Evolutionary conservation across 2,329 filamentous ascomycete species (phyloP).

Genomic region (Fusarium hostae): DNA sequence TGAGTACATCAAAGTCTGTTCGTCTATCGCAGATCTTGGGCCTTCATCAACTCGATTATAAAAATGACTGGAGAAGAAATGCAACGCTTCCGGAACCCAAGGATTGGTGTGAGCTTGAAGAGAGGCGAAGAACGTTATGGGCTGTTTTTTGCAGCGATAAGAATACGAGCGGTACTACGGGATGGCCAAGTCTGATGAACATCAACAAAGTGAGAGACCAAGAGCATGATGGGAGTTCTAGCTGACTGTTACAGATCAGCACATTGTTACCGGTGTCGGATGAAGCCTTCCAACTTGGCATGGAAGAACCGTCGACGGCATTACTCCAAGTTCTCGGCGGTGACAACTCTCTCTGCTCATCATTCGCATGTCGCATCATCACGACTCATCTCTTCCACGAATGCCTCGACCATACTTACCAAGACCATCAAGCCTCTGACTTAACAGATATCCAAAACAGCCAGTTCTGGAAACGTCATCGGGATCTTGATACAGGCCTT

Average conservation of each 20-base stretch:
- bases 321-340: constrained; percentile 71
- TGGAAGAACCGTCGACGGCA: constrained; percentile 67
- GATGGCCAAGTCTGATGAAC: constrained; percentile 85
- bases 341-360: constrained; percentile 62
- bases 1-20: constrained; percentile 77
- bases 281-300: constrained; percentile 74
- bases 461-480: constrained; percentile 84
- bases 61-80: constrained; percentile 66
- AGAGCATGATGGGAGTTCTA: accelerated
- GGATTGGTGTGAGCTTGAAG: constrained; percentile 79
- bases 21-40: constrained; percentile 83
- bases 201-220: constrained; percentile 65
- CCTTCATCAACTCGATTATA: constrained; percentile 76
- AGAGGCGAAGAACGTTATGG: constrained; percentile 86
- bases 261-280: constrained; percentile 81
- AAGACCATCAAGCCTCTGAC: constrained; percentile 69
- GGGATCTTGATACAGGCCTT: constrained; percentile 79
- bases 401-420: constrained; percentile 77
- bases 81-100: constrained; percentile 76
- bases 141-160: constrained; percentile 80
- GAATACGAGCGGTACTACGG: constrained; percentile 85
- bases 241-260: constrained; percentile 61
- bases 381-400: constrained; percentile 81
- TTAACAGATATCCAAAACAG: constrained; percentile 54
- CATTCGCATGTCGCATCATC: constrained; percentile 75